Evolutionary conservation across 305 asterid species (phyloP).

Genomic region (Andrographis paniculata): DNA sequence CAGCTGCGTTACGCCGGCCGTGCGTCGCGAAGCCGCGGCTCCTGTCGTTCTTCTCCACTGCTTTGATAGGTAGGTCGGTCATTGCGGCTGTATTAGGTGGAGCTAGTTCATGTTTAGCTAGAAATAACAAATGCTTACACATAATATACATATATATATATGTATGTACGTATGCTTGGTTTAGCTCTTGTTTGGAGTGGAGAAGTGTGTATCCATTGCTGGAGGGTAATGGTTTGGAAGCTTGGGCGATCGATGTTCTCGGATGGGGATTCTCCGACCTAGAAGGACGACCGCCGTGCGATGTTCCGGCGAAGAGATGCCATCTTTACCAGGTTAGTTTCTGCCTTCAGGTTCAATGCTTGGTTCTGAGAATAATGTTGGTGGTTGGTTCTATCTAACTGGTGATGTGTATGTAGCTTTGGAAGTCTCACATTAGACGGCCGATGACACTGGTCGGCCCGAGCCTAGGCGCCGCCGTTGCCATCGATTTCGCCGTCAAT

Average conservation of each 20-base stretch:
- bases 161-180: too few relatives aligned
- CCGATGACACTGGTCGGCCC: slow-evolving; percentile 87
- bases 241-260: slow-evolving; percentile 82
- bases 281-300: slow-evolving; percentile 65
- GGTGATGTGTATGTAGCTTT: slow-evolving; percentile 29
- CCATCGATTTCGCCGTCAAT: slow-evolving; percentile 73
- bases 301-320: slow-evolving; percentile 57
- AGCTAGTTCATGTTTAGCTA: too few relatives aligned
- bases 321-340: slow-evolving; percentile 67
- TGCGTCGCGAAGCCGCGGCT: slow-evolving; percentile 26
- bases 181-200: slow-evolving; percentile 86
- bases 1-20: slow-evolving; percentile 62
- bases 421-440: slow-evolving; percentile 73
- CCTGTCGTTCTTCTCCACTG: slow-evolving; percentile 84
- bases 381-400: neutral
- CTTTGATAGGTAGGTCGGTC: slow-evolving; percentile 55
- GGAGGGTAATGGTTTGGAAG: slow-evolving; percentile 60
- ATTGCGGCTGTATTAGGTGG: too few relatives aligned
- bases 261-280: slow-evolving; percentile 86
- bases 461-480: slow-evolving; percentile 89
- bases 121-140: too few relatives aligned
- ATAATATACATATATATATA: too few relatives aligned
- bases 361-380: neutral
- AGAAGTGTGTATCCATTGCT: slow-evolving; percentile 60
- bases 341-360: neutral